phyloP scores from a whole-genome alignment of 345 rosid species.

The Eucalyptus erythrocorys region DNA sequence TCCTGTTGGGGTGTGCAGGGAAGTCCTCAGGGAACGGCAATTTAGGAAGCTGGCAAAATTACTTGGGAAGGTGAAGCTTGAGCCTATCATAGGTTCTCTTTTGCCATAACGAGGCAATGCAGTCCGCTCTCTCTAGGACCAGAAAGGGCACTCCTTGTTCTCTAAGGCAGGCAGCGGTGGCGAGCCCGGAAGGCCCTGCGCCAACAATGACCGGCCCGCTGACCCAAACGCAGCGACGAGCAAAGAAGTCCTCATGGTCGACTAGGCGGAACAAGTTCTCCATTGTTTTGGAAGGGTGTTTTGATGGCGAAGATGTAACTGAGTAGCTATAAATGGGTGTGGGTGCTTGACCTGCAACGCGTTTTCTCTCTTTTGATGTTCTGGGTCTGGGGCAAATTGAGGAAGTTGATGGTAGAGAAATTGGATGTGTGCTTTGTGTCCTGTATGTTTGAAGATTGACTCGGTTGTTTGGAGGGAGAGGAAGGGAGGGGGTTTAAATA shows the following conservation, averaged over 20 bases:
- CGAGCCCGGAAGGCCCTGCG: constrained; percentile 30
- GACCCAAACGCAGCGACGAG: constrained; percentile 19
- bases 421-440: background rate
- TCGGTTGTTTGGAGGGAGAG: background rate
- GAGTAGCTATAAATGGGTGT: background rate
- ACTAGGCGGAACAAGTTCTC: background rate
- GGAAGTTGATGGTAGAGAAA: background rate
- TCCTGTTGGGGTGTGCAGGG: constrained; percentile 26
- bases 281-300: background rate
- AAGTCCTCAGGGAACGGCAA: constrained; percentile 25
- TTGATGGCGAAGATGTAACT: no score
- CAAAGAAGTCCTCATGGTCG: background rate
- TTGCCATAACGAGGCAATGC: constrained; percentile 40
- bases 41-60: constrained; percentile 36
- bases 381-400: background rate
- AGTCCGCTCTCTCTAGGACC: constrained; percentile 30
- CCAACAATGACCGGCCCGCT: constrained; percentile 32
- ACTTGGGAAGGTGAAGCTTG: constrained; percentile 39
- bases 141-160: constrained; percentile 35
- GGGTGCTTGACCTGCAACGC: background rate
- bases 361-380: background rate
- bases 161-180: constrained; percentile 26
- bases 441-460: background rate
- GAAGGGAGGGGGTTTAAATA: background rate
- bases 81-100: constrained; percentile 38